Percentiles rank a stretch among this genome's conserved stretches.
phyloP scores from a whole-genome alignment of 495 filamentous ascomycete genomes.

The Aspergillus homomorphus region DNA sequence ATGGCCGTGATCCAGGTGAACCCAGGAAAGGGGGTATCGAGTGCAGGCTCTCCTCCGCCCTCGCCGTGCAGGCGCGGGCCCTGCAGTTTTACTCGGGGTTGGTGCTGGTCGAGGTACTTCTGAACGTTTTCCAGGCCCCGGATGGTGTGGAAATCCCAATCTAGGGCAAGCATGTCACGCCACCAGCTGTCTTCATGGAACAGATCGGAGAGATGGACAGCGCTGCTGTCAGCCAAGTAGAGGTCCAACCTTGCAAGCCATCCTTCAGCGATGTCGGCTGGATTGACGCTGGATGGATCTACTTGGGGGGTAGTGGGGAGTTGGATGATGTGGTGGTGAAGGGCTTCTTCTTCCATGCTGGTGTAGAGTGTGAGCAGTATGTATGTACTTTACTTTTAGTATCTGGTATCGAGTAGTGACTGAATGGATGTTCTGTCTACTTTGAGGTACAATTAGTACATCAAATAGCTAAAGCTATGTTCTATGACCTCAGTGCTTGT shows the following conservation, averaged over 20 bases:
- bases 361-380: too few species aligned
- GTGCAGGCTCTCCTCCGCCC: slow-evolving; percentile 38
- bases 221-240: slow-evolving; percentile 20
- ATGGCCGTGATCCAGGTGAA: slow-evolving; percentile 51
- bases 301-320: neutral
- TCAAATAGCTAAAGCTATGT: too few species aligned
- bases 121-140: slow-evolving; percentile 48
- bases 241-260: slow-evolving; percentile 32
- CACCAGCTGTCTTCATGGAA: slow-evolving; percentile 60
- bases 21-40: slow-evolving; percentile 39
- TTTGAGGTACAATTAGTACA: too few species aligned
- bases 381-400: too few species aligned
- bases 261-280: slow-evolving; percentile 27
- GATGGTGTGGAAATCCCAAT: slow-evolving; percentile 57
- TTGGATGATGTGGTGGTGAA: neutral
- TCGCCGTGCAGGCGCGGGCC: slow-evolving; percentile 41
- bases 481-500: too few species aligned
- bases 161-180: slow-evolving; percentile 59
- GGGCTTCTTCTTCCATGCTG: neutral
- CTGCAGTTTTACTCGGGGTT: slow-evolving; percentile 32
- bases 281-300: neutral
- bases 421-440: too few species aligned
- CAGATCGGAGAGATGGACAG: slow-evolving; percentile 23
- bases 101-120: slow-evolving; percentile 40
- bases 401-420: too few species aligned